phyloP scores from a whole-genome alignment of 1,284 basidiomycete species.

The Cutaneotrichosporon sp. region DNA sequence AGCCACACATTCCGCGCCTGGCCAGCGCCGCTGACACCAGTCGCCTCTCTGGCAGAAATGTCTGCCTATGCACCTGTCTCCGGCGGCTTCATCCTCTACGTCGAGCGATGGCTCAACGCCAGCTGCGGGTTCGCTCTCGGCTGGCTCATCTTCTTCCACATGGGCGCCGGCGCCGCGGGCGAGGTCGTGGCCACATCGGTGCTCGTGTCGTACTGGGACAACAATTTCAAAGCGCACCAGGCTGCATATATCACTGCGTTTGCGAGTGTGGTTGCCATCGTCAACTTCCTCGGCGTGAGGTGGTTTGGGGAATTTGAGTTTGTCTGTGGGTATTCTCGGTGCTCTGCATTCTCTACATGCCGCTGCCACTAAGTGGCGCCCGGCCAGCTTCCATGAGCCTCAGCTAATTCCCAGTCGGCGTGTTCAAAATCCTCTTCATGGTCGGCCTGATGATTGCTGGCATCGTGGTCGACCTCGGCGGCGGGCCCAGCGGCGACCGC shows the following conservation, averaged over 20 bases:
- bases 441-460: not conserved
- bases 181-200: slow-evolving; percentile 72
- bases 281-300: slow-evolving; percentile 65
- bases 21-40: slow-evolving; percentile 7
- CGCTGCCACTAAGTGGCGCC: too few relatives aligned
- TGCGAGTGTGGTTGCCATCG: slow-evolving; percentile 1
- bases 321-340: slow-evolving; percentile 19
- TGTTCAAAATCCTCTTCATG: slow-evolving; percentile 14
- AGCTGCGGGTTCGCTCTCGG: slow-evolving; percentile 3
- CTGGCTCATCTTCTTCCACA: slow-evolving; percentile 45
- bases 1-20: not conserved
- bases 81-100: slow-evolving; percentile 43
- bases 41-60: slow-evolving; percentile 46
- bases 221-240: slow-evolving; percentile 2
- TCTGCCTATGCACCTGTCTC: slow-evolving; percentile 30
- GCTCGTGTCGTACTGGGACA: slow-evolving; percentile 71
- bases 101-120: slow-evolving; percentile 34
- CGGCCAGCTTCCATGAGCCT: too few relatives aligned
- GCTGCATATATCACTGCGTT: slow-evolving; percentile 14
- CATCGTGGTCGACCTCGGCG: slow-evolving; percentile 18
- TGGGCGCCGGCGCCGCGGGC: slow-evolving; percentile 60
- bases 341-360: too few relatives aligned
- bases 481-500: slow-evolving; percentile 26
- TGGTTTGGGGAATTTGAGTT: slow-evolving; percentile 60
- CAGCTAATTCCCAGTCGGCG: too few relatives aligned